Evolutionary conservation across 495 filamentous ascomycete species (phyloP), one percentile per base, ranked within the genome.

Genomic region (Penicillium ochrochloron): DNA sequence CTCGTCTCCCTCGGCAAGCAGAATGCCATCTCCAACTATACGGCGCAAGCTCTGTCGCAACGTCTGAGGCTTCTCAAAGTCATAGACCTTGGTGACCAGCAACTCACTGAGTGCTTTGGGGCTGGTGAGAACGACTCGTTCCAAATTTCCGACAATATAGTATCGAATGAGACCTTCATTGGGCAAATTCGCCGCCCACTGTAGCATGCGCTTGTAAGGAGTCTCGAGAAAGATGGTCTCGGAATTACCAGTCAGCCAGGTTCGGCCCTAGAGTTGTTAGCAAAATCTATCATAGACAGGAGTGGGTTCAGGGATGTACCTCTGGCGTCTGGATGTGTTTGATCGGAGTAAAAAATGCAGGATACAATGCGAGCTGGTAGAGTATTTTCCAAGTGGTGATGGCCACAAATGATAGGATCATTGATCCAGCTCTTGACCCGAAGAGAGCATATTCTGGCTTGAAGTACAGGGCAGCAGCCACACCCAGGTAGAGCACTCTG

Each of bases 111-210:
- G 74, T 0, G 83, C 85, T 69, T 92, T 90, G 3, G 92, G 83
- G 7, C 76, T 84, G 1, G 86, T 89, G 25, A 89, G 64, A 2
- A 94, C 66, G 5, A 97, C 67, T 44, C 92, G 83, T 70, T 96
- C 92, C 7, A 80, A 61, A 68, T 96, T 94, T 63, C 89, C 86
- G 6, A 88, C 58, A 17, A 77, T 66, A 23, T 82, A 81, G 58
- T 94, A 97, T 8, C 88, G 84, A 34, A 98, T 87, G 19, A 97
- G 64, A 10, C 94, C 94, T 48, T 94, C 82, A 69, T 97, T 92
- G 2, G 91, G 90, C 19, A 96, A 75, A 0, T 73, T 83, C 39
- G 88, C 81, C 21, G 84, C 70, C 92, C 91, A 94, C 44, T 87
- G 75, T 31, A 75, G 71, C 73, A 86, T 79, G 0, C 85, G 84